A percentile compares a stretch with the other conserved stretches of the same genome.
Conservation (phyloP, 2,329 filamentous ascomycete species). For the Colletotrichum navitas region DNA sequence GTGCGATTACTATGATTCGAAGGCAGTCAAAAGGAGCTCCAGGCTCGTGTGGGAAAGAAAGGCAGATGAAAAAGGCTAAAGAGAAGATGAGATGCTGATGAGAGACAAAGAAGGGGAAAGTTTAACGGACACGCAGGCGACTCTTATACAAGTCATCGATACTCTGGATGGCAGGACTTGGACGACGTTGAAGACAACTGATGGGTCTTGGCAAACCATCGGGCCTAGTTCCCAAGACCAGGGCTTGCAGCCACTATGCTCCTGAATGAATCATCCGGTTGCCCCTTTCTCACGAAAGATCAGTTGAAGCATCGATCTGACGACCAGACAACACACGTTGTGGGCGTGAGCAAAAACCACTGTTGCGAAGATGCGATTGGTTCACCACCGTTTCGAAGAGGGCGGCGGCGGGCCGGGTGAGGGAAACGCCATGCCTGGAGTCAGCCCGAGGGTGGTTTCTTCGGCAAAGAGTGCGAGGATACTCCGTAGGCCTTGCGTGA, state of each 20-base stretch:
- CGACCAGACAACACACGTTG: conserved; percentile 20
- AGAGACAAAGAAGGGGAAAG: neutral
- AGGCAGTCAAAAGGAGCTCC: conserved; percentile 36
- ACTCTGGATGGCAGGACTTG: conserved; percentile 40
- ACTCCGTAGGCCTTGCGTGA: conserved; percentile 18
- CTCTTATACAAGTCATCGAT: conserved; percentile 38
- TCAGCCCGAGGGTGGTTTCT: conserved; percentile 21
- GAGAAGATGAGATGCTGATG: conserved; percentile 38
- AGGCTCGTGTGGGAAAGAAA: conserved; percentile 40
- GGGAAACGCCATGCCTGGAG: conserved; percentile 24
- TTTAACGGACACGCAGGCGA: conserved; percentile 29
- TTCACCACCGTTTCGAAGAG: conserved; percentile 31
- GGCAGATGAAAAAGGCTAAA: conserved; percentile 38
- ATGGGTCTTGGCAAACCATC: conserved; percentile 38
- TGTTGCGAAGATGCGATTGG: conserved; percentile 39
- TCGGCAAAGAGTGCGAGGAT: conserved; percentile 23
- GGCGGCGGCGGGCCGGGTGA: conserved; percentile 21
- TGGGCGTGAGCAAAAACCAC: conserved; percentile 10
- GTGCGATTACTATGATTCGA: conserved; percentile 22
- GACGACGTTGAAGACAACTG: conserved; percentile 30
- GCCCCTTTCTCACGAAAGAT: conserved; percentile 34
- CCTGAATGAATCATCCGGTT: conserved; percentile 30
- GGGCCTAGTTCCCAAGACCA: conserved; percentile 17
- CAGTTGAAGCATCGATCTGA: conserved; percentile 42
- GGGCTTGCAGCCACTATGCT: conserved; percentile 17